Percentiles rank a stretch among this genome's conserved stretches.
phyloP scores from a whole-genome alignment of 2,329 filamentous ascomycete species.

The Colletotrichum caudatum region DNA sequence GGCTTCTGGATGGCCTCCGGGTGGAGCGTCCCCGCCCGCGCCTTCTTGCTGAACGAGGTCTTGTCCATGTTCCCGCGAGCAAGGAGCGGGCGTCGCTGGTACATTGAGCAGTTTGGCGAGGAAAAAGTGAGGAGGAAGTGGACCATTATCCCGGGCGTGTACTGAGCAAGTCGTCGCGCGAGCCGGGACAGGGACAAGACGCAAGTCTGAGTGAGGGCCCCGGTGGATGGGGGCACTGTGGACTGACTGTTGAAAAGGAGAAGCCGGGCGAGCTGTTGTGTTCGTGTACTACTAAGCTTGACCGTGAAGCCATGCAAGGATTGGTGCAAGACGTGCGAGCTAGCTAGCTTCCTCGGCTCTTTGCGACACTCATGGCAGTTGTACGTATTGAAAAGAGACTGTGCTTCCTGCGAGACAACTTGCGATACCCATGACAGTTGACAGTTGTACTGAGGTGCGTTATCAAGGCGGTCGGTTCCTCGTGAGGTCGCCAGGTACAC shows the following conservation, averaged over 20 bases:
- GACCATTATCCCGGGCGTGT: constrained; percentile 73
- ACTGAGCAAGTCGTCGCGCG: constrained; percentile 24
- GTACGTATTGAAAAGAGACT: too few relatives aligned
- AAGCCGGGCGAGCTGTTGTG: not conserved
- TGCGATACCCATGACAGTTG: too few relatives aligned
- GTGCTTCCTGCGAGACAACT: too few relatives aligned
- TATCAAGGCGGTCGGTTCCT: too few relatives aligned
- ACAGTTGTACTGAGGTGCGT: too few relatives aligned
- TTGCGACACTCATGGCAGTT: too few relatives aligned
- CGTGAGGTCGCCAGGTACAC: too few relatives aligned
- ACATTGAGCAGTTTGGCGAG: constrained; percentile 86
- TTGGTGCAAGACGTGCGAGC: too few relatives aligned
- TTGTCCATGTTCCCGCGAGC: constrained; percentile 91
- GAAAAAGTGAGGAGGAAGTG: constrained; percentile 81
- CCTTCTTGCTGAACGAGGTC: constrained; percentile 88
- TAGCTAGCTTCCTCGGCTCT: too few relatives aligned
- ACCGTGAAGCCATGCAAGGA: not conserved
- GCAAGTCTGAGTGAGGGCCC: not conserved
- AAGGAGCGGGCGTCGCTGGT: constrained; percentile 85
- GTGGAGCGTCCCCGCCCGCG: constrained; percentile 79
- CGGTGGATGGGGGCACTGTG: not conserved
- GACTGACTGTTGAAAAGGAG: not conserved
- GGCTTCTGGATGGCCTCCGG: constrained; percentile 86
- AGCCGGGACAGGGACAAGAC: not conserved
- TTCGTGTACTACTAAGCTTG: not conserved